Conservation (phyloP, 2,329 filamentous ascomycete species). For the Xylaria arbuscula region DNA sequence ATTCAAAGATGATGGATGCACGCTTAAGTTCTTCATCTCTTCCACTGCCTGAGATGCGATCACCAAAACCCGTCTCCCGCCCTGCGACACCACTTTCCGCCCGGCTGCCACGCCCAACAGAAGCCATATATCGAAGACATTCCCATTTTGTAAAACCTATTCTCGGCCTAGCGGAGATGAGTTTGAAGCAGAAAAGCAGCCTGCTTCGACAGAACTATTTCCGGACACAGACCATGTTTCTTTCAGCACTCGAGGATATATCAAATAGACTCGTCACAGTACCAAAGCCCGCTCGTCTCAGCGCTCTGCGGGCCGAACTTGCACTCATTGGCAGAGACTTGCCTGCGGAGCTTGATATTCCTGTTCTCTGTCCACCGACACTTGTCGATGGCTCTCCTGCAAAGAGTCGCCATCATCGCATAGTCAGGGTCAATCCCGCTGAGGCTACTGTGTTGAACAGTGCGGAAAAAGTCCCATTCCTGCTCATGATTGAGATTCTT, state of each 20-base stretch:
- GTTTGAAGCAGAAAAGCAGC: constrained; percentile 73
- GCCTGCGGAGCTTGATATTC: constrained; percentile 85
- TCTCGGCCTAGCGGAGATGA: constrained; percentile 70
- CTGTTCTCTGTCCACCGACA: constrained; percentile 81
- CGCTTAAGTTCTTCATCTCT: constrained; percentile 75
- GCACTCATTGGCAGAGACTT: constrained; percentile 84
- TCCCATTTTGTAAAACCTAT: constrained; percentile 69
- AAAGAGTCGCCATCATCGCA: constrained; percentile 82
- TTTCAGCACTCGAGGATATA: constrained; percentile 83
- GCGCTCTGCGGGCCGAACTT: constrained; percentile 82
- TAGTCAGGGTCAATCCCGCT: constrained; percentile 84
- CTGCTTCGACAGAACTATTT: constrained; percentile 85
- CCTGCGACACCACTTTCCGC: constrained; percentile 69
- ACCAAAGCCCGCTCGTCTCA: constrained; percentile 82
- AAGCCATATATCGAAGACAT: constrained; percentile 67
- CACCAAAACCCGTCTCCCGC: constrained; percentile 62
- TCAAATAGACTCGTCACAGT: constrained; percentile 86
- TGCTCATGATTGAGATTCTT: constrained; percentile 86
- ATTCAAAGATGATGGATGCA: constrained; percentile 66
- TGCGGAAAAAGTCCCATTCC: constrained; percentile 85
- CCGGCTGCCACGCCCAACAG: constrained; percentile 60
- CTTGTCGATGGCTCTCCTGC: constrained; percentile 78
- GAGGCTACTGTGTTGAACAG: constrained; percentile 88
- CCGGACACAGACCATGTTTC: constrained; percentile 80
- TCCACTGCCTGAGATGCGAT: constrained; percentile 70